These are phyloP conservation scores for Verticillium tricorpus DNA, from an alignment of 2,329 filamentous ascomycete genomes.

Conservation along the genomic window DNA sequence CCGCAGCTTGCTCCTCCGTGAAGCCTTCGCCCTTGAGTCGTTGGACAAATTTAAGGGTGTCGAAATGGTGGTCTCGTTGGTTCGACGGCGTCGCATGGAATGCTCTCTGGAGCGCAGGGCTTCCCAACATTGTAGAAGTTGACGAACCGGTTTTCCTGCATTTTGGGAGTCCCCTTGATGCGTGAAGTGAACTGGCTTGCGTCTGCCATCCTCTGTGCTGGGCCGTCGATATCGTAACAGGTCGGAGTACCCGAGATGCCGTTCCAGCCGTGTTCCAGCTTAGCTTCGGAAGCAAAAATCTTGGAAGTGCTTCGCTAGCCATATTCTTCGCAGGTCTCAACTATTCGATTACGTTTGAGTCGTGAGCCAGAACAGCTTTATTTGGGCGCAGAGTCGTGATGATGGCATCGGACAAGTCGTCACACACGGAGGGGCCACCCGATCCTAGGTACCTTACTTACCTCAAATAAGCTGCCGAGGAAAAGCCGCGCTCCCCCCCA, in stretches of 20 bases:
- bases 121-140: constrained; percentile 18
- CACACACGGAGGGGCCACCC: neutral
- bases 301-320: constrained; percentile 39
- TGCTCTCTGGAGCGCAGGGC: constrained; percentile 31
- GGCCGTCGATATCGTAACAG: constrained; percentile 19
- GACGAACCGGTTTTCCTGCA: constrained; percentile 3
- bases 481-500: neutral
- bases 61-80: constrained; percentile 85
- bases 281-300: constrained; percentile 50
- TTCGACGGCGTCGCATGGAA: constrained; percentile 66
- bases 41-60: constrained; percentile 96
- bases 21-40: constrained; percentile 86
- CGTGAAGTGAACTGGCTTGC: constrained; percentile 19
- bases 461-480: neutral
- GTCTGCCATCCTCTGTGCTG: constrained; percentile 5
- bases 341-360: neutral
- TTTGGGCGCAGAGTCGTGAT: constrained; percentile 3
- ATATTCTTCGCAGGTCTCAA: neutral
- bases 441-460: neutral
- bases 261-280: constrained; percentile 42
- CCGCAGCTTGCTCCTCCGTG: constrained; percentile 88
- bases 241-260: constrained; percentile 19
- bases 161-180: constrained; percentile 11
- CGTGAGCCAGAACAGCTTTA: neutral
- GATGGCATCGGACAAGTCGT: constrained; percentile 8